phyloP scores from a whole-genome alignment of 2,329 filamentous ascomycete species.

The Calonectria ilicicola region DNA sequence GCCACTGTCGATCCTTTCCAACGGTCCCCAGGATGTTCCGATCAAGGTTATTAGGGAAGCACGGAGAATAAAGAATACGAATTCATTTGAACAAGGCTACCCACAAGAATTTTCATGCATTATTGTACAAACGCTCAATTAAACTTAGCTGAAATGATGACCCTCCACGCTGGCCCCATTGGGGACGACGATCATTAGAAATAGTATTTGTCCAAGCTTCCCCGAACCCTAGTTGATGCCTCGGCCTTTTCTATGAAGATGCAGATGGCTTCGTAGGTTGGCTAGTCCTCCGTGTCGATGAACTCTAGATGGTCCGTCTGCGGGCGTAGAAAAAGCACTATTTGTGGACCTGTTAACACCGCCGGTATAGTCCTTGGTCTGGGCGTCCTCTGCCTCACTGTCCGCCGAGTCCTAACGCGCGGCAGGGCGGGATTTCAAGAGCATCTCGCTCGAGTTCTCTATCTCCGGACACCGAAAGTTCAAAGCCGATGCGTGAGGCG shows the following conservation, averaged over 20 bases:
- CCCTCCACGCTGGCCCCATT: neutral
- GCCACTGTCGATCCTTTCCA: slow-evolving; percentile 5
- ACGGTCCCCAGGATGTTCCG: neutral
- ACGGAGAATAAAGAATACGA: neutral
- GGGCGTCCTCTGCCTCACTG: neutral
- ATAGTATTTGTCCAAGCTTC: neutral
- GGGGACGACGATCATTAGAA: neutral
- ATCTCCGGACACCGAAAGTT: neutral
- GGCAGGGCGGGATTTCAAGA: neutral
- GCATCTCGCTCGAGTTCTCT: neutral
- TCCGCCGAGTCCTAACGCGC: neutral
- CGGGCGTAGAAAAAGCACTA: neutral
- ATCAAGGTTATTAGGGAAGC: neutral
- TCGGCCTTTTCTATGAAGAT: neutral
- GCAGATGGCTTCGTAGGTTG: neutral
- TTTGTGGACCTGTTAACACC: neutral
- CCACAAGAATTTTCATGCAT: neutral
- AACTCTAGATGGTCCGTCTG: neutral
- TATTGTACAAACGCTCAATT: neutral
- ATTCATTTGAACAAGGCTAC: neutral
- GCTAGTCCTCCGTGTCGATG: neutral
- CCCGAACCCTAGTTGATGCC: neutral
- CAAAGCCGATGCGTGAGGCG: neutral
- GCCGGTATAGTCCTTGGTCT: neutral
- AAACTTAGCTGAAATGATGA: neutral